phyloP scores from a whole-genome alignment of 2,329 filamentous ascomycete species.

The Fusarium siculi region DNA sequence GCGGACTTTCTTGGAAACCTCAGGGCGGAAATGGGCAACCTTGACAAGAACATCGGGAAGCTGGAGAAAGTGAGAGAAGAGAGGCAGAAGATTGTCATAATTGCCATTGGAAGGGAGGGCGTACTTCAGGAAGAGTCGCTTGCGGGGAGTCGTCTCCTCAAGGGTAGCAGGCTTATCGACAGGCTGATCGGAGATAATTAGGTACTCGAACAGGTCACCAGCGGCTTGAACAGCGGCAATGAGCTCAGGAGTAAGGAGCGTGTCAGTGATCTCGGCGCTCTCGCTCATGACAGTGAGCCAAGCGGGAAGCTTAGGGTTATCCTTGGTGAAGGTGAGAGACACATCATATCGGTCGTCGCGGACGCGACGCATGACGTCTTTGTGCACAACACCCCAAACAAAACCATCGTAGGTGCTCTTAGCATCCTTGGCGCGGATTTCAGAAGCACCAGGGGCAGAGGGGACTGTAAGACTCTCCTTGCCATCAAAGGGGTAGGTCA shows the following conservation, averaged over 20 bases:
- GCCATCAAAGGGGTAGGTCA: conserved; percentile 90
- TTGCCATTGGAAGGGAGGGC: conserved; percentile 72
- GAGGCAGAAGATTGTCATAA: conserved; percentile 73
- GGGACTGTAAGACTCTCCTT: conserved; percentile 84
- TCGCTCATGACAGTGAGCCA: conserved; percentile 98
- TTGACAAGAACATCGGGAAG: conserved; percentile 84
- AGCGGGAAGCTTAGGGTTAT: conserved; percentile 85
- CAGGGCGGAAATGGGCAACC: conserved; percentile 84
- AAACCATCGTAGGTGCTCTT: conserved; percentile 87
- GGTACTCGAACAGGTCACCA: conserved; percentile 82
- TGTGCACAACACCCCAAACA: conserved; percentile 95
- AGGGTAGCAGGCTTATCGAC: conserved; percentile 85
- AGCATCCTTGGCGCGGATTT: conserved; percentile 63
- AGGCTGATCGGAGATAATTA: conserved; percentile 91
- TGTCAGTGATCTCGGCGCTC: conserved; percentile 92
- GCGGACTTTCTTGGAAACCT: conserved; percentile 87
- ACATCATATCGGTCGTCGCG: conserved; percentile 95
- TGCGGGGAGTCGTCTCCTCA: conserved; percentile 84
- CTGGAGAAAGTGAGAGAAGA: conserved; percentile 85
- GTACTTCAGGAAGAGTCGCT: conserved; percentile 85
- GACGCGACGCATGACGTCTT: conserved; percentile 89
- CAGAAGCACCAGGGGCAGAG: conserved; percentile 66
- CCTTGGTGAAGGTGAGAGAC: conserved; percentile 92
- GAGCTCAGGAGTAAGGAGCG: conserved; percentile 87
- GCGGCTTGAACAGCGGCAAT: conserved; percentile 81